These are phyloP conservation scores for Alloteropsis semialata DNA, from an alignment of 176 grass and related monocot species.

Conservation along the genomic window DNA sequence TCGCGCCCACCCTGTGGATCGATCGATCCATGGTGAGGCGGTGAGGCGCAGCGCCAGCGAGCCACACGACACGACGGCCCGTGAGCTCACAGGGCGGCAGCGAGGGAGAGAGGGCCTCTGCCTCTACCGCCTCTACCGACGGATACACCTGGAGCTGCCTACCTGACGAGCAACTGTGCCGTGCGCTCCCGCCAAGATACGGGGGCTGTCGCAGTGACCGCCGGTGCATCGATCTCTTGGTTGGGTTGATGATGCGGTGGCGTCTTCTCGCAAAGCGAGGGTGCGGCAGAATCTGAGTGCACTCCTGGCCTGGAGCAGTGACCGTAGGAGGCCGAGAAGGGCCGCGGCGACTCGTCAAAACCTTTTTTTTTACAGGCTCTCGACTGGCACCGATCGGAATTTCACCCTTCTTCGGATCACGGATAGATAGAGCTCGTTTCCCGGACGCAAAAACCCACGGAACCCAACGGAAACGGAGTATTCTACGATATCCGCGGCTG, in stretches of 20 bases:
- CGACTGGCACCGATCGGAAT: background rate
- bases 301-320: background rate
- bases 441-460: conserved; percentile 6
- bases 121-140: background rate
- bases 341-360: background rate
- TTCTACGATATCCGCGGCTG: conserved; percentile 28
- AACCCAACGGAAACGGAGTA: background rate
- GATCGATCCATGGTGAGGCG: background rate
- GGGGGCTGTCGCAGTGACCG: background rate
- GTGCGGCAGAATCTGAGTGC: background rate
- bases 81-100: conserved; percentile 16
- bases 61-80: conserved; percentile 18
- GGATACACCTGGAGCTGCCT: conserved; percentile 12
- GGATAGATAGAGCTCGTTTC: background rate
- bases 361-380: background rate
- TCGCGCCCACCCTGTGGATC: background rate
- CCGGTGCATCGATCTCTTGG: background rate
- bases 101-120: background rate
- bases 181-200: background rate
- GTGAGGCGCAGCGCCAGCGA: too few species aligned
- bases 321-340: background rate
- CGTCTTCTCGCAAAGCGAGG: background rate
- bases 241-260: background rate
- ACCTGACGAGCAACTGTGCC: background rate
- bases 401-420: conserved; percentile 31